A percentile compares a stretch with the other conserved stretches of the same genome.
These are phyloP conservation scores for Phytophthora aleatoria DNA, from an alignment of 352 stramenopile genomes.

Conservation along the genomic window DNA sequence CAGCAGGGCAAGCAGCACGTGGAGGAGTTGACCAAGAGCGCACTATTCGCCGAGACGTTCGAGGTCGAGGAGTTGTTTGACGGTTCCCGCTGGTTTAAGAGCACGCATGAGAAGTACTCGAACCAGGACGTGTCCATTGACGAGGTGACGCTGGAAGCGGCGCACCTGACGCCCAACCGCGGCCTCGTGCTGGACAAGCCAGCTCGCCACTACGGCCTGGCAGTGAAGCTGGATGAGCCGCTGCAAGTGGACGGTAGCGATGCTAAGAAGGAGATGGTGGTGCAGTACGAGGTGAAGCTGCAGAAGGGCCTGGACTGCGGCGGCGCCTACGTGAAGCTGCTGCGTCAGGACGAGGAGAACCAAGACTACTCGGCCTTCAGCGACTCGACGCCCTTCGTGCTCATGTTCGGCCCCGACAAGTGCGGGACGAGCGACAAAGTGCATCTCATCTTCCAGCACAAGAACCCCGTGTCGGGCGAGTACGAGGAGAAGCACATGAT, in stretches of 20 bases:
- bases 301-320: constrained; percentile 91
- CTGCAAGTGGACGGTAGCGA: constrained; percentile 72
- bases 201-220: constrained; percentile 84
- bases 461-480: constrained; percentile 90
- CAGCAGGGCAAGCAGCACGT: constrained; percentile 41
- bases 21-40: constrained; percentile 56
- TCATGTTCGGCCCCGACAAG: constrained; percentile 97
- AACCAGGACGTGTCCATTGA: constrained; percentile 71
- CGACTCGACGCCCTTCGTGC: constrained; percentile 89
- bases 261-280: constrained; percentile 82
- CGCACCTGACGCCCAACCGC: constrained; percentile 61
- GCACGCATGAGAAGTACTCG: constrained; percentile 80
- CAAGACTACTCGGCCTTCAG: constrained; percentile 72
- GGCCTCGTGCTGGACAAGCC: constrained; percentile 73
- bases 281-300: constrained; percentile 96
- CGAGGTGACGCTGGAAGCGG: constrained; percentile 63
- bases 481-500: constrained; percentile 96
- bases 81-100: constrained; percentile 83
- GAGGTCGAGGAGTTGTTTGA: constrained; percentile 62
- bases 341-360: constrained; percentile 57
- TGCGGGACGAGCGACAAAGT: constrained; percentile 94
- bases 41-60: constrained; percentile 83
- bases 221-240: constrained; percentile 68
- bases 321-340: constrained; percentile 94
- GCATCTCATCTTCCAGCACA: constrained; percentile 95